Evolutionary conservation across 495 filamentous ascomycete genomes (phyloP), one percentile per base, ranked within the genome.

Genomic region (Trichocladium antarcticum): DNA sequence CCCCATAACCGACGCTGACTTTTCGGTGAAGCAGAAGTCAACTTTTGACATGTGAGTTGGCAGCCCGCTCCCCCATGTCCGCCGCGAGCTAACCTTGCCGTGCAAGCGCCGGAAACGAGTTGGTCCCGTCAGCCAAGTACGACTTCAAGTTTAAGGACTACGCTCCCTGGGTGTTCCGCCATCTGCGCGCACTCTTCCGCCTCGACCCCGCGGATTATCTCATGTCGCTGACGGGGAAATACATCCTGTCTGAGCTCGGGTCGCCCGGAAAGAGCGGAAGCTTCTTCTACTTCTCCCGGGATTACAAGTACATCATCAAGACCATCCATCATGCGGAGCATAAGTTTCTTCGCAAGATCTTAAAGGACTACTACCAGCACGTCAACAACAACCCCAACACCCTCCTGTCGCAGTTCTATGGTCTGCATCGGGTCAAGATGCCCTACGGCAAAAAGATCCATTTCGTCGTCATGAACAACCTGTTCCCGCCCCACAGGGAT

Each of bases 101-200:
- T 42, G 37, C 57, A 88, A 85, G 31, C 58, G 94, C 90, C 51
- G 92, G 92, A 45, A 95, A 95, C 66, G 92, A 99, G 68, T 72
- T 99, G 60, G 95, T 93, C 15, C 92, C 92, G 17, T 95, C 89
- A 47, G 89, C 93, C 55, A 97, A 97, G 70, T 99, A 99, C 73
- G 92, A 99, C 69, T 99, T 97, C 79, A 99, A 99, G 65, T 99
- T 99, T 72, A 99, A 99, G 67, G 92, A 99, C 67, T 99, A 99
- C 66, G 92, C 92, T 15, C 92, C 92, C 27, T 97, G 90, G 89
- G 92, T 99, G 31, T 99, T 99, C 69, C 86, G 92, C 57, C 84
- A 90, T 67, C 74, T 99, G 48, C 84, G 92, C 45, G 73, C 83
- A 15, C 87, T 82, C 57, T 99, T 99, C 68, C 74, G 81, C 49